phyloP scores from a whole-genome alignment of 805 yeast species.

The Candida piceae region DNA sequence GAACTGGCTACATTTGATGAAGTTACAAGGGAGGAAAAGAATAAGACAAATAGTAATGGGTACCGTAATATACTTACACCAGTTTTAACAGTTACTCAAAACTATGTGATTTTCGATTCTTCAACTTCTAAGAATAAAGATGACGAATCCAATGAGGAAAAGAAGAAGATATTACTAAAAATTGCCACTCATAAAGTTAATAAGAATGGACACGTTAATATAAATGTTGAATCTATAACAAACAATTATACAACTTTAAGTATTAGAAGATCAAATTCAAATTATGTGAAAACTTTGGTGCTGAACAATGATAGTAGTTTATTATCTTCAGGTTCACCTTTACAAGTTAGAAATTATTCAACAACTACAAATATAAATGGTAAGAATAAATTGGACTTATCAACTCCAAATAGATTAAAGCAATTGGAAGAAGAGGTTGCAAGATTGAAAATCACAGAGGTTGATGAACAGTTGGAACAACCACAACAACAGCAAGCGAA shows the following conservation, averaged over 20 bases:
- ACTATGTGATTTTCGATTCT: conserved; percentile 27
- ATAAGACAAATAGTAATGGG: conserved; percentile 15
- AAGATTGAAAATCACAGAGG: conserved; percentile 8
- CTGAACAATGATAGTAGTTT: conserved; percentile 10
- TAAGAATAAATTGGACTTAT: too few species aligned
- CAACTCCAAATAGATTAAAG: too few species aligned
- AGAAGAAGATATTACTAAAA: conserved; percentile 18
- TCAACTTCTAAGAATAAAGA: conserved; percentile 14
- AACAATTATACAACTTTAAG: conserved; percentile 19
- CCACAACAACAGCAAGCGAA: too few species aligned
- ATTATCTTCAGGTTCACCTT: background rate
- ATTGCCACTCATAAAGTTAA: conserved; percentile 21
- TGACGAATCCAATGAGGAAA: conserved; percentile 10
- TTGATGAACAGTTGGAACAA: too few species aligned
- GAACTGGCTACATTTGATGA: conserved; percentile 27
- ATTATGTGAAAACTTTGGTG: conserved; percentile 21
- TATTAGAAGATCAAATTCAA: conserved; percentile 28
- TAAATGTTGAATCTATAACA: conserved; percentile 19
- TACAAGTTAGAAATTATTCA: conserved; percentile 5
- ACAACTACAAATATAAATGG: conserved; percentile 1
- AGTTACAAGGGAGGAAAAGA: conserved; percentile 18
- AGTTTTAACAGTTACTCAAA: conserved; percentile 23
- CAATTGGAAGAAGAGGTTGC: conserved; percentile 14
- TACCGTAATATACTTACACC: conserved; percentile 23
- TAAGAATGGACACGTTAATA: conserved; percentile 28